Evolutionary conservation across 768 basidiomycete genomes (phyloP), one percentile per base, ranked within the genome.

Genomic region (Galerina marginata): DNA sequence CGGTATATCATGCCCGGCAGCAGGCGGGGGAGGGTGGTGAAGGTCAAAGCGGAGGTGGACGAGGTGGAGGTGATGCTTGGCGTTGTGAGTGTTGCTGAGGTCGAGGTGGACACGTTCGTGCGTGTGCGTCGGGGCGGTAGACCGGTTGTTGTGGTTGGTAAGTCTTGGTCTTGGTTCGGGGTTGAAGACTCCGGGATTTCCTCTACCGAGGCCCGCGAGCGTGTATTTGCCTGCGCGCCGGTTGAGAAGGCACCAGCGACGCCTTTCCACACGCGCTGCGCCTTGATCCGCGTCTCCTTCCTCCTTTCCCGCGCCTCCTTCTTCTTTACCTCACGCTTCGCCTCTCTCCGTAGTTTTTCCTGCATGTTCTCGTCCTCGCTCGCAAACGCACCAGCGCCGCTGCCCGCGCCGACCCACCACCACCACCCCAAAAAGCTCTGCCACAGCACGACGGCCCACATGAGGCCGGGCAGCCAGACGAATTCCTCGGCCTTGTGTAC

Each of bases 381-480:
- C 33, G 67, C 83, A 38, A 78, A 63, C 33, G 65, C 83, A 37
- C 79, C 63, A 6, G 76, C 75, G 29, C 88, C 92, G 81, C 91
- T 93, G 5, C 94, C 91, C 2, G 91, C 87, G n/a, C 95, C 95
- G 12, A 95, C 94, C 95, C 95, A 98, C 95, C 95, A 98, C 95
- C 95, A 98, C 93, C 94, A 98, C 0, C 93, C 95, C 20, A 97
- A 75, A 75, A 96, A 96, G 74, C 87, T 93, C 80, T 99, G 97
- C 97, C 97, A 99, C 16, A 99, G 84, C 10, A 98, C 86, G 52
- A 97, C 87, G 7, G 91, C 89, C 87, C 94, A 96, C 74, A 94
- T 86, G 54, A 98, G 80, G 23, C 89, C 86, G 0, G 94, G 92
- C 58, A 98, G 82, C 97, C 97, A 99, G n/a, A 86, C 79, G 63